These are phyloP conservation scores for Murraya paniculata DNA, from an alignment of 345 rosid genomes.

Conservation along the genomic window DNA sequence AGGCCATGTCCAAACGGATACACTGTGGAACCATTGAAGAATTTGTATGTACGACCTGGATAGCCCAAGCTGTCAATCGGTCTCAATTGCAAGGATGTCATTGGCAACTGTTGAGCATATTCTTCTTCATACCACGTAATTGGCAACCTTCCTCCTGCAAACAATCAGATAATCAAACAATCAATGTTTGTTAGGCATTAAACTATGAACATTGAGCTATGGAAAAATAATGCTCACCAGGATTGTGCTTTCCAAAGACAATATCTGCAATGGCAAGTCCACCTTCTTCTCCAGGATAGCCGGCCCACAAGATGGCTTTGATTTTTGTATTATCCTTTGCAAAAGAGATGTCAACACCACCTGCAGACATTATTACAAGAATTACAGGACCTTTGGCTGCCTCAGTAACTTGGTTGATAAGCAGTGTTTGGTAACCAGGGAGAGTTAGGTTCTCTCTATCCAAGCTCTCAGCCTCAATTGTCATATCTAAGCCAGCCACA, in stretches of 20 bases:
- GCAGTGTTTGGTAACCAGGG: slow-evolving; percentile 50
- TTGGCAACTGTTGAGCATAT: slow-evolving; percentile 35
- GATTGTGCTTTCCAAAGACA: slow-evolving; percentile 59
- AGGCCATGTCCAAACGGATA: slow-evolving; percentile 58
- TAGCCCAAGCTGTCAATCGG: slow-evolving; percentile 37
- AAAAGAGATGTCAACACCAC: slow-evolving; percentile 51
- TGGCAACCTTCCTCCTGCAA: slow-evolving; percentile 55
- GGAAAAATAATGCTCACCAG: slow-evolving; percentile 30
- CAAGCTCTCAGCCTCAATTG: slow-evolving; percentile 50
- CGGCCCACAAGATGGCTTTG: slow-evolving; percentile 55
- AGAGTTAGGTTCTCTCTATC: slow-evolving; percentile 51
- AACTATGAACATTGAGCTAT: no score
- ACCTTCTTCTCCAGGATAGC: slow-evolving; percentile 74
- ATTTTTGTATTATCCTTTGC: slow-evolving; percentile 35
- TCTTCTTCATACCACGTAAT: slow-evolving; percentile 46
- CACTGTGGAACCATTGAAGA: slow-evolving; percentile 48
- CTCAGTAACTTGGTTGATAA: slow-evolving; percentile 43
- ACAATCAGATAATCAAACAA: background rate
- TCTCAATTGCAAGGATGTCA: slow-evolving; percentile 58
- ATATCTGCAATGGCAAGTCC: slow-evolving; percentile 66
- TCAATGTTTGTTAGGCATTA: background rate
- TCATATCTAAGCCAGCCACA: slow-evolving; percentile 42
- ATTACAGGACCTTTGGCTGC: slow-evolving; percentile 51
- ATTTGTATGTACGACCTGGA: slow-evolving; percentile 60
- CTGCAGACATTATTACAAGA: slow-evolving; percentile 62